Conservation (phyloP, 345 rosid genomes). For the Aquilaria malaccensis region DNA sequence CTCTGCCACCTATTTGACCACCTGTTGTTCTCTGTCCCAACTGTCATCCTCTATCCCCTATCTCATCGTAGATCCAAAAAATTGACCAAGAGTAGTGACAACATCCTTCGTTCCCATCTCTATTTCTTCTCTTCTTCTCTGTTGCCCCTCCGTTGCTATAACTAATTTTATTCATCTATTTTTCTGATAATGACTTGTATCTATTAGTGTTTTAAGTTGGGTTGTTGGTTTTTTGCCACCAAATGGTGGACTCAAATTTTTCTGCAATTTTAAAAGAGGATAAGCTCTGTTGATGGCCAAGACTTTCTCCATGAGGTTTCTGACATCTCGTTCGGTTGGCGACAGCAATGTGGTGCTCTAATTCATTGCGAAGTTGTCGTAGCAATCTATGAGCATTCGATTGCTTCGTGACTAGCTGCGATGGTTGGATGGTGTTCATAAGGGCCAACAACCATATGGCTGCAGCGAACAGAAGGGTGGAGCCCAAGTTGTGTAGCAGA, state of each 20-base stretch:
- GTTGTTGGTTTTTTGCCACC: slow-evolving; percentile 32
- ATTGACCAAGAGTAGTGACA: too few relatives aligned
- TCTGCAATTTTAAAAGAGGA: slow-evolving; percentile 58
- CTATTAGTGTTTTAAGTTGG: background rate
- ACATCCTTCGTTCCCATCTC: slow-evolving; percentile 21
- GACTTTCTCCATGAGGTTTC: slow-evolving; percentile 34
- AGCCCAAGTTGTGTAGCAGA: slow-evolving; percentile 27
- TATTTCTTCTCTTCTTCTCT: slow-evolving; percentile 22
- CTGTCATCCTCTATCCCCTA: too few relatives aligned
- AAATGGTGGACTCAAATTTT: slow-evolving; percentile 34
- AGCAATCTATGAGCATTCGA: slow-evolving; percentile 36
- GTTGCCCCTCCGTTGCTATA: slow-evolving; percentile 28
- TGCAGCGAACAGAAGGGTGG: slow-evolving; percentile 30
- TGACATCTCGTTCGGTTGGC: slow-evolving; percentile 25
- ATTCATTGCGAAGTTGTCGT: slow-evolving; percentile 33
- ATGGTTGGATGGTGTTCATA: slow-evolving; percentile 50
- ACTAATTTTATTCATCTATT: background rate
- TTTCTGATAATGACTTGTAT: background rate
- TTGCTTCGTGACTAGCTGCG: slow-evolving; percentile 57
- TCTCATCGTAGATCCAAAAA: too few relatives aligned
- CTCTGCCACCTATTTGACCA: too few relatives aligned
- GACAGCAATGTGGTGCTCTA: slow-evolving; percentile 19
- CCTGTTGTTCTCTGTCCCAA: too few relatives aligned
- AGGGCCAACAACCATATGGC: slow-evolving; percentile 32
- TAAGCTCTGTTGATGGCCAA: slow-evolving; percentile 45